Evolutionary conservation across 139 green algal genomes (phyloP), one percentile per base, ranked within the genome.

Genomic region (Chara braunii): DNA sequence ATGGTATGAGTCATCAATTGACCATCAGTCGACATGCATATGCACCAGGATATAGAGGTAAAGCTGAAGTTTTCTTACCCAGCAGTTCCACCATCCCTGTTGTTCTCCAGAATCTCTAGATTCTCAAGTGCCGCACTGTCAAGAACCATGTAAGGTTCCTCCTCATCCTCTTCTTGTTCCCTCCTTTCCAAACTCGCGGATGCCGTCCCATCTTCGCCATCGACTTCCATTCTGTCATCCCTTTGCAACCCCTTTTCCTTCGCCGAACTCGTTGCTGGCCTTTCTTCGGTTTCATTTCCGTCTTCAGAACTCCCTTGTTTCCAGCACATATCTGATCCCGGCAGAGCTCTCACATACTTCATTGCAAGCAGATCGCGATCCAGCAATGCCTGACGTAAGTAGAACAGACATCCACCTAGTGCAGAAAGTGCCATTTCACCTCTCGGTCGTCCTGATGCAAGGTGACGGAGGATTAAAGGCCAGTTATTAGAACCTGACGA

Each of bases 111-210:
- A n/a, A 75, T 74, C 30, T 99, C 92, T 31, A 99, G 79, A 56
- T 90, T 92, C 53, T 94, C 85, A 34, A 99, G 81, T 3, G 93
- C 91, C 7, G 91, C 81, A 6, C 88, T 92, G 66, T 99, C 91
- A 29, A 98, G 75, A 11, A 77, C 40, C 81, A 96, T 84, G 70
- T 82, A 80, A 23, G 36, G 43, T 12, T 76, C 66, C 0, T 31
- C 40, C 35, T 7, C 26, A 3, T 79, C 66, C 26, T 69, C 37
- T 8, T 23, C 28, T 32, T 66, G 40, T 18, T 18, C 12, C 58
- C 18, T 11, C 18, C 45, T 26, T 12, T 43, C 18, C n/a, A 44
- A 5, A 26, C 23, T 24, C 18, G 66, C 66, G 29, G 50, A 24
- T 14, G 55, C 53, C 35, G 48, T 14, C 26, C 50, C n/a, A n/a